Evolutionary conservation across 768 basidiomycete genomes (phyloP).

Genomic region (Multifurca ochricompacta): DNA sequence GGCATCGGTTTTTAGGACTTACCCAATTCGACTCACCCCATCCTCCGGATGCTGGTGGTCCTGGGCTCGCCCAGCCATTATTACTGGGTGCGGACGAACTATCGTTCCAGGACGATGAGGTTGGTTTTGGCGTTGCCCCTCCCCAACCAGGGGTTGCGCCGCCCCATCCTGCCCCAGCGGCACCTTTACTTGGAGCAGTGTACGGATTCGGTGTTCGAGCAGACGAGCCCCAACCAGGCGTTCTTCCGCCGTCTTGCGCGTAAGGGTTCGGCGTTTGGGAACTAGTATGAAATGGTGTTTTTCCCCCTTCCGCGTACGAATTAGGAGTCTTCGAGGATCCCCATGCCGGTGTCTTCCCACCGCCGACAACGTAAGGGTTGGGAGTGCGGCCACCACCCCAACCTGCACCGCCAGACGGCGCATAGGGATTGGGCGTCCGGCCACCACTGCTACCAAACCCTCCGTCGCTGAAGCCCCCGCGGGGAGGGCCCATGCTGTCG

Average conservation of each 20-base stretch:
- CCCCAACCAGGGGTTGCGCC: conserved; percentile 26
- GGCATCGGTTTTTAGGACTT: conserved; percentile 25
- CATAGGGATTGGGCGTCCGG: conserved; percentile 16
- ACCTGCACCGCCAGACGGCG: conserved; percentile 21
- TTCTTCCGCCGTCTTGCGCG: conserved; percentile 37
- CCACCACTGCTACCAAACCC: conserved; percentile 13
- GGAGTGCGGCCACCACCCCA: conserved; percentile 25
- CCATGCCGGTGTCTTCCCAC: conserved; percentile 27
- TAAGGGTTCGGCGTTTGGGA: conserved; percentile 70
- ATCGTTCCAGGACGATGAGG: conserved; percentile 8
- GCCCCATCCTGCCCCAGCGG: conserved; percentile 43
- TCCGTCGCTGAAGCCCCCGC: conserved; percentile 21
- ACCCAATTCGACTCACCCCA: conserved; percentile 43
- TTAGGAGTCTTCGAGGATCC: conserved; percentile 48
- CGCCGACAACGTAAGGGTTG: conserved; percentile 31
- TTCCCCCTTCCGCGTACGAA: conserved; percentile 54
- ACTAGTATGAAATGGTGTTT: conserved; percentile 63
- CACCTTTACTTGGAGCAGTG: conserved; percentile 27
- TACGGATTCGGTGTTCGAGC: conserved; percentile 54
- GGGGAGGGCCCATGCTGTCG: conserved; percentile 32
- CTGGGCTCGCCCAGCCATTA: conserved; percentile 24
- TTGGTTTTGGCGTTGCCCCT: conserved; percentile 19
- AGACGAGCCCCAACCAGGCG: conserved; percentile 44
- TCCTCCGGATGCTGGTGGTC: conserved; percentile 25
- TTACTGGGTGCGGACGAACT: conserved; percentile 12